A percentile compares a stretch with the other conserved stretches of the same genome.
Evolutionary conservation across 2,329 filamentous ascomycete genomes (phyloP).

Genomic region (Fusarium sp.): DNA sequence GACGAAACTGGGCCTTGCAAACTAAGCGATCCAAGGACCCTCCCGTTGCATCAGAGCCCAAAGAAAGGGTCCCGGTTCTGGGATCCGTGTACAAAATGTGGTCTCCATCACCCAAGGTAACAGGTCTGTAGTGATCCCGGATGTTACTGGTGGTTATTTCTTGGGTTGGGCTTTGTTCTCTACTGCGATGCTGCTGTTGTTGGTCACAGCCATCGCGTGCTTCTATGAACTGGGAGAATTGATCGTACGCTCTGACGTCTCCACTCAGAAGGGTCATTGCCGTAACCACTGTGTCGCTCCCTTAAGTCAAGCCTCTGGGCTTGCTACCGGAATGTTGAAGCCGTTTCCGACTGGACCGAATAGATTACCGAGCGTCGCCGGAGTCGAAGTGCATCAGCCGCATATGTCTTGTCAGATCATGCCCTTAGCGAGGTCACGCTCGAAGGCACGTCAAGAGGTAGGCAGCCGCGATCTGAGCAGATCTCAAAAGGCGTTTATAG

Average conservation of each 20-base stretch:
- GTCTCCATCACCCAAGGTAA: constrained; percentile 71
- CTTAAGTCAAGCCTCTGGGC: constrained; percentile 24
- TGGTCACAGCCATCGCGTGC: constrained; percentile 25
- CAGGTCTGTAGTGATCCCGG: constrained; percentile 69
- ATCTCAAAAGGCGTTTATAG: constrained; percentile 57
- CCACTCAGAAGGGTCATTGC: constrained; percentile 22
- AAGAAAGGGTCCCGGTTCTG: constrained; percentile 61
- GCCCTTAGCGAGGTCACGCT: constrained; percentile 71
- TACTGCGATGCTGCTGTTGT: constrained; percentile 16
- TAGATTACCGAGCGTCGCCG: constrained; percentile 50
- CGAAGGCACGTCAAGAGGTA: constrained; percentile 70
- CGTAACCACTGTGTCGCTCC: constrained; percentile 33
- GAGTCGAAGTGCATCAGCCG: constrained; percentile 66
- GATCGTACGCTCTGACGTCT: constrained; percentile 10
- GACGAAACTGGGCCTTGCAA: constrained; percentile 65
- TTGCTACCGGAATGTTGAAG: constrained; percentile 37
- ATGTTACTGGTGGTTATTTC: constrained; percentile 53
- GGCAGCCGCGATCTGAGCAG: constrained; percentile 70
- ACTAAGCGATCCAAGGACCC: constrained; percentile 61
- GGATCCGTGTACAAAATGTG: constrained; percentile 74
- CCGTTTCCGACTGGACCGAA: constrained; percentile 32
- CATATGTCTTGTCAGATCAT: constrained; percentile 56
- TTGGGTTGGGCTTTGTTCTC: constrained; percentile 15
- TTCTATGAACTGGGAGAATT: constrained; percentile 15
- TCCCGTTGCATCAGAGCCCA: constrained; percentile 69